Base-by-base conservation (phyloP, 257 asterid species). In the Capsicum chinense region DNA sequence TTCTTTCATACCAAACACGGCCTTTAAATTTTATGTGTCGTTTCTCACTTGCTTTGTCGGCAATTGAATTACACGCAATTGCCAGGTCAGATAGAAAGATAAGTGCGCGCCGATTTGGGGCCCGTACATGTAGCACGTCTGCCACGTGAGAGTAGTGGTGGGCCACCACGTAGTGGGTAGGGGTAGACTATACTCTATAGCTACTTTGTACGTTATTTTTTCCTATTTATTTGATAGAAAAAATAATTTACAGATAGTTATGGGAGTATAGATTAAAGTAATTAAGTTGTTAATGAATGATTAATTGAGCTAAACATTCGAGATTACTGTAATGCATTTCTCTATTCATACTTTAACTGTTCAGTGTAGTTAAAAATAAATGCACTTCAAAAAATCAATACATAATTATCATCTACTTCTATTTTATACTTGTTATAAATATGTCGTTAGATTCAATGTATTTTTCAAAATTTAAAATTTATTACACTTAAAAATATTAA, bases 111-210 rank as follows among this genome's bases (percentile, higher is more conserved):
- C 66, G 79, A 50, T 56, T 44, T 83, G 87, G 86, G 89, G 74
- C 35, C 86, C 62, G 33, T 2, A 33, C 48, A 83, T 84, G 81
- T 79, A 86, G 63, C 62, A 21, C 57, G 73, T 79, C 88, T 50
- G 81, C 59, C 81, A 50, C 81, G 62, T 50, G 21, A 13, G 81
- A 21, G 21, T 50, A 54, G 81, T 21, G 62, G 81, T 50, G 44
- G 81, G 9, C 6, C 12, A 62, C 80, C 62, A 50, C 62, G 21
- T 21, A 68, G 33, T 78, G 64, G 21, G 10, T 26, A 17, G 73
- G 33, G 48, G 81, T 7, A 26, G 2, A 68, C 78, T 39, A 3
- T 35, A 67, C 14, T 39, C n/a, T 26, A 26, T 26, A 26, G 33
- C 10, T 39, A 39, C 44, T 39, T 39, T 39, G 44, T 39, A 39